A percentile compares a stretch with the other conserved stretches of the same genome.
These are phyloP conservation scores for Corylus americana DNA, from an alignment of 306 rosid genomes.

Conservation along the genomic window DNA sequence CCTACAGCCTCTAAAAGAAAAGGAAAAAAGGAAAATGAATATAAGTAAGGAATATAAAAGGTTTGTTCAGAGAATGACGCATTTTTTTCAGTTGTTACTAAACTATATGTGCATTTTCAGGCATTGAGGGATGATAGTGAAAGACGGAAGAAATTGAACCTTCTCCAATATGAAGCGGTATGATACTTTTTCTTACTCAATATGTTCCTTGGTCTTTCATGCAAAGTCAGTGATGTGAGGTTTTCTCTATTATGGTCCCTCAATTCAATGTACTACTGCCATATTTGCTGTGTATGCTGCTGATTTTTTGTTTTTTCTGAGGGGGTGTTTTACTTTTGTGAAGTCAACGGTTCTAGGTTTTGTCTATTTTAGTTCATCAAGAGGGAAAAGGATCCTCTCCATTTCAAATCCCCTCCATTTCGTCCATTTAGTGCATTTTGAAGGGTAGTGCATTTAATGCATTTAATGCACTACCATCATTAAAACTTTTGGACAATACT, in stretches of 20 bases:
- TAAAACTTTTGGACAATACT: too few species aligned
- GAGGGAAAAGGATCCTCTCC: too few species aligned
- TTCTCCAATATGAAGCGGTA: slow-evolving; percentile 94
- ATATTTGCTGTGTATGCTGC: neutral
- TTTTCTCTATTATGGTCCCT: slow-evolving; percentile 6
- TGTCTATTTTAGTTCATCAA: neutral
- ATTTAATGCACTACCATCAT: too few species aligned
- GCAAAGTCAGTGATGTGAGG: slow-evolving; percentile 13
- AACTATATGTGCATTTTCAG: slow-evolving; percentile 40
- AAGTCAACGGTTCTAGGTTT: neutral
- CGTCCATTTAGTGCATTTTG: too few species aligned
- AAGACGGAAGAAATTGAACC: slow-evolving; percentile 73
- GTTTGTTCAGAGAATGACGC: neutral
- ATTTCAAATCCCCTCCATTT: too few species aligned
- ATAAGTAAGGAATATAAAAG: slow-evolving; percentile 6
- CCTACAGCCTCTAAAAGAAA: slow-evolving; percentile 8
- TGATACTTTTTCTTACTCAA: slow-evolving; percentile 51
- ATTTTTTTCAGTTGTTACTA: slow-evolving; percentile 1
- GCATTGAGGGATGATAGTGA: slow-evolving; percentile 63
- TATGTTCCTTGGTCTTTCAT: slow-evolving; percentile 39
- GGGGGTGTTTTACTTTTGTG: neutral
- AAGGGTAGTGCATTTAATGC: too few species aligned
- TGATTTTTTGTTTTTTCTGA: neutral
- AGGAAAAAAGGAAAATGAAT: slow-evolving; percentile 13
- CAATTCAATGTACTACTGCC: neutral